A percentile compares a stretch with the other conserved stretches of the same genome.
These are phyloP conservation scores for Sicyos edulis DNA, from an alignment of 306 rosid species.

Conservation along the genomic window DNA sequence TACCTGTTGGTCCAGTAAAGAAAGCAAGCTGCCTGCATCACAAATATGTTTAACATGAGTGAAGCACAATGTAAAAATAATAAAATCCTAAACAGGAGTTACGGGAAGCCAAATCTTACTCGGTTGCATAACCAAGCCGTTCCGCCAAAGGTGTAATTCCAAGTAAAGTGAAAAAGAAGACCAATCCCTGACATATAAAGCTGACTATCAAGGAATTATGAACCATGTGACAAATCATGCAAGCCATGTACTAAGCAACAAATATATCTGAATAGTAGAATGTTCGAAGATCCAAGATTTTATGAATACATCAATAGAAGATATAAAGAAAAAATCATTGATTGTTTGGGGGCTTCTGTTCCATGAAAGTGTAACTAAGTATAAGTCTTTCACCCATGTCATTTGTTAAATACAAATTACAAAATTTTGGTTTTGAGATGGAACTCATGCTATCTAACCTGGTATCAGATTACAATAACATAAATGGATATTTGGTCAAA, in stretches of 20 bases:
- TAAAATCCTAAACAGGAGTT: neutral
- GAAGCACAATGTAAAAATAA: neutral
- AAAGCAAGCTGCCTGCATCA: constrained; percentile 82
- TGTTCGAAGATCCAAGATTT: neutral
- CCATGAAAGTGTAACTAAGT: neutral
- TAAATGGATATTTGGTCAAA: no score
- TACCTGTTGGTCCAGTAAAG: constrained; percentile 90
- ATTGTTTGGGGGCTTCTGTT: neutral
- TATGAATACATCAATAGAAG: neutral
- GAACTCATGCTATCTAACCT: no score
- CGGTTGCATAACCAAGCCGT: constrained; percentile 80
- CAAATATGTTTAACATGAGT: constrained; percentile 16
- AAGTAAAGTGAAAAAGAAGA: constrained; percentile 72
- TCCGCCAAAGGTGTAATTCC: constrained; percentile 85
- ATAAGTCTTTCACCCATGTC: neutral
- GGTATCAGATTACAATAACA: no score
- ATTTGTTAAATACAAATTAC: neutral
- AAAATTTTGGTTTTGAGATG: neutral
- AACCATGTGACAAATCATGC: constrained; percentile 17
- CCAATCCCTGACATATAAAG: constrained; percentile 57
- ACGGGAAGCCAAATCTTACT: constrained; percentile 38
- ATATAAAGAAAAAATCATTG: neutral
- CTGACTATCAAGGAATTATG: constrained; percentile 26
- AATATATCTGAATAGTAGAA: neutral
- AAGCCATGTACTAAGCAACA: constrained; percentile 13